These are phyloP conservation scores for Lactarius psammicola DNA, from an alignment of 768 basidiomycete species.

Conservation along the genomic window DNA sequence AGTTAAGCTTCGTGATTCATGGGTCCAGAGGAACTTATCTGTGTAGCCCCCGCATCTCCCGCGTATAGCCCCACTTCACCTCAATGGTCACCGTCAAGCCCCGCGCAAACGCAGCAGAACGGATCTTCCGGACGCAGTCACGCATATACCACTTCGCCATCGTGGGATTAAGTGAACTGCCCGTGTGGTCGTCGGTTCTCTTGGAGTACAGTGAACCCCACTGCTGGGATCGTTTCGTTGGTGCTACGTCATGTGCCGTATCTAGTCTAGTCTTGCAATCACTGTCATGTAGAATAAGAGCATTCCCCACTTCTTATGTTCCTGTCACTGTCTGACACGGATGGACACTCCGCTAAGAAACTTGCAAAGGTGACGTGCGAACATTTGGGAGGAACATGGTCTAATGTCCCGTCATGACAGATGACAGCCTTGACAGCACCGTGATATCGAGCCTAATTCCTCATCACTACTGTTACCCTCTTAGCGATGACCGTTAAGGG, in stretches of 20 bases:
- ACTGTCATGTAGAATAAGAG: constrained; percentile 26
- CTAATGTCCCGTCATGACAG: background rate
- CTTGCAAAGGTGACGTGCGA: background rate
- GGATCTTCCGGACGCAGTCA: constrained; percentile 40
- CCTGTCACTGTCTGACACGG: background rate
- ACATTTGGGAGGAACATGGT: background rate
- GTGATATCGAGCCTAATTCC: background rate
- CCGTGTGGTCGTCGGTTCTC: background rate
- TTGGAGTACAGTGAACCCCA: background rate
- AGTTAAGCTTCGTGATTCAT: constrained; percentile 34
- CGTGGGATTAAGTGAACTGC: constrained; percentile 43
- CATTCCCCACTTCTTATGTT: constrained; percentile 18
- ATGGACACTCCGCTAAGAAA: background rate
- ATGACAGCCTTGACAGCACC: background rate
- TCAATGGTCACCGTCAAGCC: constrained; percentile 79
- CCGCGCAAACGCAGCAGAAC: constrained; percentile 50
- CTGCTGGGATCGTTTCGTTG: constrained; percentile 12
- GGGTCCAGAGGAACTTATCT: constrained; percentile 17
- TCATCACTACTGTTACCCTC: background rate
- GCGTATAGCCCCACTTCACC: constrained; percentile 86
- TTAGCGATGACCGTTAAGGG: background rate
- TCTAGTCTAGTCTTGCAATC: constrained; percentile 27
- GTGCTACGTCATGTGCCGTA: constrained; percentile 22
- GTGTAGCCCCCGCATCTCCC: constrained; percentile 74
- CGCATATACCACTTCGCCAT: constrained; percentile 50